phyloP scores from a whole-genome alignment of 2,329 filamentous ascomycete species.

The Trichoderma simmonsii region DNA sequence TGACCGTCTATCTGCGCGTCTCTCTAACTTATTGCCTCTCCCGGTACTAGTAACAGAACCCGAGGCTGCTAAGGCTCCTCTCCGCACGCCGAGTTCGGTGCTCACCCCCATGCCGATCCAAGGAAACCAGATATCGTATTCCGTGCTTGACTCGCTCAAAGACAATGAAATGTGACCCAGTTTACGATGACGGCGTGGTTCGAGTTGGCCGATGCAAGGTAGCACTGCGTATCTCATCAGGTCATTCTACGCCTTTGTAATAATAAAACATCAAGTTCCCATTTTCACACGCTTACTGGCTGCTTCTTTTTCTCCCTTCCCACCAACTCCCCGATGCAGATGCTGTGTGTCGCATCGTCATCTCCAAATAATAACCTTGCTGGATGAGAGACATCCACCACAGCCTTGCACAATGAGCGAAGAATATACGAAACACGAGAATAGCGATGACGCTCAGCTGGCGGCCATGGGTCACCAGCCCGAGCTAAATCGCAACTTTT shows the following conservation, averaged over 20 bases:
- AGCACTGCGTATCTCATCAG: neutral
- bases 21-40: neutral
- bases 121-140: neutral
- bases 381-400: neutral
- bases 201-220: constrained; percentile 1
- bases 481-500: constrained; percentile 28
- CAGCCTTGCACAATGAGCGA: constrained; percentile 18
- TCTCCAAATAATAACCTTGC: neutral
- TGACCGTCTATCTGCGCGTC: neutral
- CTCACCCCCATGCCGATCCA: neutral
- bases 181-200: neutral
- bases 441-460: constrained; percentile 27
- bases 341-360: neutral
- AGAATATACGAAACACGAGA: constrained; percentile 15
- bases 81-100: constrained; percentile 11
- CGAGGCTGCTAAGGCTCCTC: neutral
- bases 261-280: constrained; percentile 1
- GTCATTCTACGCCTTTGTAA: neutral
- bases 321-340: neutral
- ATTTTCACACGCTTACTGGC: neutral
- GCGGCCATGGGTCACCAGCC: constrained; percentile 27
- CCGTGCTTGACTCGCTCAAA: neutral
- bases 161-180: neutral
- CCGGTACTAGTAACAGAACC: neutral
- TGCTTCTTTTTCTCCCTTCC: neutral